Evolutionary conservation across 768 basidiomycete genomes (phyloP), one percentile per base, ranked within the genome.

Genomic region (Tricholoma bakamatsutake): DNA sequence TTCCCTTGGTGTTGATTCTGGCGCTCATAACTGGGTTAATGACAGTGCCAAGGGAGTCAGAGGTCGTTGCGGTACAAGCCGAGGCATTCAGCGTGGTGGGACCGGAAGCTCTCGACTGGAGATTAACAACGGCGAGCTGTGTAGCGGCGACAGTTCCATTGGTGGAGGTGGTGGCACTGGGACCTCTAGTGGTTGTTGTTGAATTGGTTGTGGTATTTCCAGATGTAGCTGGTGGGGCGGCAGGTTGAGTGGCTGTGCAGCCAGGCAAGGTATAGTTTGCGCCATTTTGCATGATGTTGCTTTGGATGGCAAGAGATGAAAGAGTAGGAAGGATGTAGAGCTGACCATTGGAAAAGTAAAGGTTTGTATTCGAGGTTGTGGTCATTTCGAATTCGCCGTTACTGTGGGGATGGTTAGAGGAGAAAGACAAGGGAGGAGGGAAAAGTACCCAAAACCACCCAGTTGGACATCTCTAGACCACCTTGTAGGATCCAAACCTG

Each of bases 261-360:
- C 80, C 84, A 0, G 78, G 78, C 47, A 92, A 71, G 63, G 86
- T 87, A 59, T 81, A 85, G 0, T 78, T 83, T 60, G 78, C 79
- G 1, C 83, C 86, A 60, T 89, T 75, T 42, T 81, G 64, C 31
- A 52, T 47, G 33, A 85, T 63, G 56, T 73, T 63, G 56, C 73
- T 71, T 35, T 69, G 75, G 56, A 83, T 77, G 34, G 70, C 68
- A 63, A 88, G 84, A 1, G 81, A 76, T 0, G 90, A 90, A 54
- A 93, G 77, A 8, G 91, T 92, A 1, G 93, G 92, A 42, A 85
- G 78, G 64, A 95, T 80, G 71, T 91, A 93, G 35, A 94, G 81
- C 54, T 82, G 74, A 5, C 80, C 81, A 68, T 91, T 77, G 42
- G 77, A 69, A 42, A 92, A 70, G 68, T 80, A 90, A 3, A 86